Evolutionary conservation across 208 protist species (phyloP).

Genomic region (Crithidia expoeki): DNA sequence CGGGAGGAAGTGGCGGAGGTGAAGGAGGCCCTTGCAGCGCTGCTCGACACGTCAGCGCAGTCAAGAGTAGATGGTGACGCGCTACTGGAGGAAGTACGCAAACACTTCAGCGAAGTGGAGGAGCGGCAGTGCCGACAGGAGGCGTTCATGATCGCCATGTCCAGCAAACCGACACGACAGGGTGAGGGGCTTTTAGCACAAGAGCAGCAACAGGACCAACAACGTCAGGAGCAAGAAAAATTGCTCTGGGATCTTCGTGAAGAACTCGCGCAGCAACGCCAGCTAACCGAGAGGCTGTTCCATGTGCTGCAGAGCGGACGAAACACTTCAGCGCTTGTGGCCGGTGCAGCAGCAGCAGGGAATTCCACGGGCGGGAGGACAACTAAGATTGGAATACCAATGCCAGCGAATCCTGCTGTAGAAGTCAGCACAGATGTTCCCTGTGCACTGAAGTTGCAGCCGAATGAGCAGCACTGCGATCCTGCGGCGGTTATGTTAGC

Average conservation of each 20-base stretch:
- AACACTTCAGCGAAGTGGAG: constrained; percentile 12
- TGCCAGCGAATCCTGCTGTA: background rate
- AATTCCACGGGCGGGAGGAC: too few relatives aligned
- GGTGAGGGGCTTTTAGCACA: background rate
- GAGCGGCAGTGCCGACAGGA: constrained; percentile 22
- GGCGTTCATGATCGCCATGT: constrained; percentile 8
- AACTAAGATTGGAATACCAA: too few relatives aligned
- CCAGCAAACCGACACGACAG: background rate
- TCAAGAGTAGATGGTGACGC: constrained; percentile 12
- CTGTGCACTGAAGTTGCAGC: background rate
- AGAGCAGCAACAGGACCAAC: too few relatives aligned
- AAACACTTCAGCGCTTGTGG: background rate
- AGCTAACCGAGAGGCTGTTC: background rate
- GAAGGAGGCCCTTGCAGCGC: constrained; percentile 1
- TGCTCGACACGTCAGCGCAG: constrained; percentile 17
- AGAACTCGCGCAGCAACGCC: constrained; percentile 5
- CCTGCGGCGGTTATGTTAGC: background rate
- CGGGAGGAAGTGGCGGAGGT: constrained; percentile 6
- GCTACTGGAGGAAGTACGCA: constrained; percentile 1
- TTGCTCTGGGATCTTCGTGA: background rate
- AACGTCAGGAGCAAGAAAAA: too few relatives aligned
- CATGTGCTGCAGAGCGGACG: background rate
- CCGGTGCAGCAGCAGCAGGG: background rate
- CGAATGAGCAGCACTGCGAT: background rate
- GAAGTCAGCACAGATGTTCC: background rate